Evolutionary conservation across 2,329 filamentous ascomycete genomes (phyloP), one percentile per base, ranked within the genome.

Genomic region (Pseudogymnoascus sp.): DNA sequence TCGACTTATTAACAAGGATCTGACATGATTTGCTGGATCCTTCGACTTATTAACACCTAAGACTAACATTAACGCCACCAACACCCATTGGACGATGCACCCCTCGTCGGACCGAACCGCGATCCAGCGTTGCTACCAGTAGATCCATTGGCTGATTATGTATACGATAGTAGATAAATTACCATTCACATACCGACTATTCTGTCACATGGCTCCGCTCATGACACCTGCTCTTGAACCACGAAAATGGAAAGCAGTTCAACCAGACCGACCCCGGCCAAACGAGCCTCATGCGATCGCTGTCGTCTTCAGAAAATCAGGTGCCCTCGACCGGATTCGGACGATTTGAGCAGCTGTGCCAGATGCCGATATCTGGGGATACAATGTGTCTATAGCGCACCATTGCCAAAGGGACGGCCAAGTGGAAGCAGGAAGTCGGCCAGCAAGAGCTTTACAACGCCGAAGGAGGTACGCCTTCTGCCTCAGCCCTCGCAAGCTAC

Each of bases 131-230:
- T 61, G 37, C 59, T 61, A 41, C 8, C 14, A 19, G 14, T 41
- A 49, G 38, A 31, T 31, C 59, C 59, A 26, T 61, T 16, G 37
- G 59, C 16, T 45, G 59, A 41, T 61, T 45, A 61, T 45, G 35
- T 61, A 45, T 45, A 61, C 35, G 19, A 61, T 52, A 45, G 59
- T 19, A 61, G 16, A 41, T 45, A 61, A 61, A 31, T 61, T 61
- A 49, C 59, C 59, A 61, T 61, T 61, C 16, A 61, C 59, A 45
- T 61, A 14, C 59, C 59, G 59, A 61, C 59, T 61, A 61, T 61
- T 52, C 38, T 61, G 38, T 61, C 21, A 61, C 43, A 39, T 61
- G 59, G 59, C 59, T 52, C 59, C 38, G 38, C 59, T 41, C 59
- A 61, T 61, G 59, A 61, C 41, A 41, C 8, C 16, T 41, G 16